Base-by-base conservation (phyloP, 345 rosid genomes). In the Kandelia obovata region DNA sequence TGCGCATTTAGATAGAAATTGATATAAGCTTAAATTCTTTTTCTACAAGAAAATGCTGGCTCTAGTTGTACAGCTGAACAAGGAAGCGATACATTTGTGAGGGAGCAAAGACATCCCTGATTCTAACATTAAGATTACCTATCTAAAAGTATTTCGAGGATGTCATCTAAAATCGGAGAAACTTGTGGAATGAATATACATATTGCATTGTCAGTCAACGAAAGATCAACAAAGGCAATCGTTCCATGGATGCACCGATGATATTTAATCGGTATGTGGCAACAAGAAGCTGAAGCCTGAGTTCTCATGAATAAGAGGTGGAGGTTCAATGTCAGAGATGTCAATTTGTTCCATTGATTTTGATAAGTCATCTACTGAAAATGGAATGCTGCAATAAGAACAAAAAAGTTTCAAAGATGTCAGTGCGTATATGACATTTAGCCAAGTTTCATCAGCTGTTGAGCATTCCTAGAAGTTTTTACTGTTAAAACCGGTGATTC, bases 271-370 rank as follows among this genome's bases (percentile, higher is more conserved):
- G 1, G 88, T 2, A 7, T 83, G 87, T 0, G 98, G 98, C 72
- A 94, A 74, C 83, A 94, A 79, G 83, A 94, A 94, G 74, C 94
- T 88, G 74, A 94, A 94, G 67, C 94, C 94, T 16, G 92, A 82
- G 75, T 94, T 91, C 83, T 94, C 98, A 0, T 80, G 82, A 69
- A 94, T 89, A n/a, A 91, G 86, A 30, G 92, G 87, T 20, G 97
- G 98, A 0, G 98, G 95, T 72, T 91, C 96, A 8, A 94, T 83
- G 79, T 94, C 97, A 2, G 85, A 62, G 21, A 94, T 89, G 73
- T 94, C 97, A 57, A 91, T 87, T 62, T 85, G 91, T 81, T 88
- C 86, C 98, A 94, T 89, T 25, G 98, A 94, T 80, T 94, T 94
- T 6, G 98, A 94, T 53, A 91, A 75, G 75, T 94, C 98, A 68